Evolutionary conservation across 2,329 filamentous ascomycete genomes (phyloP), one percentile per base, ranked within the genome.

Genomic region (Phaeosphaeriaceae sp.): DNA sequence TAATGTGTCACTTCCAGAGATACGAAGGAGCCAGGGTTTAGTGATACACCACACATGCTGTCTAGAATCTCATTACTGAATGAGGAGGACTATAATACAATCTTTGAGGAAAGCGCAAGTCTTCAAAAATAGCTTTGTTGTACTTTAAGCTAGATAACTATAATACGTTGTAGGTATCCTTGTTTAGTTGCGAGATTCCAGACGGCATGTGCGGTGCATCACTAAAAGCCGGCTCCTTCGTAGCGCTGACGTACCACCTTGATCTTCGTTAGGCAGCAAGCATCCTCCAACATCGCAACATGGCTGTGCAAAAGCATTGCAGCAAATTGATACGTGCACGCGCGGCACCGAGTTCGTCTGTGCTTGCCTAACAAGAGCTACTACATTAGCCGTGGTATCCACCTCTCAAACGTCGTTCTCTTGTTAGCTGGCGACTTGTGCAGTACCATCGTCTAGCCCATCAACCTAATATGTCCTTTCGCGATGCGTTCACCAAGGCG

Each of bases 391-490:
- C 22, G 21, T 47, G 21, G 15, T 17, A 22, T 47, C 45, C 22
- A 25, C 45, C 11, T n/a, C 9, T 13, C 45, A 20, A 1, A 3
- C 17, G 13, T 47, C 21, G 10, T 17, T n/a, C 17, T 15, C 48
- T n/a, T 48, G 50, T 33, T 56, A 53, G 31, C 58, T 55, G 56
- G 46, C 57, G 40, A 45, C 31, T 17, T 24, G 11, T 25, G 27
- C n/a, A 24, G 19, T n/a, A 36, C 31, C 33, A 36, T 22, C 1
- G 21, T 25, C 41, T n/a, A 53, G 45, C 27, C 33, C 4, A n/a
- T 21, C 21, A 7, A 44, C 33, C 51, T 22, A 41, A 58, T 36
- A 73, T 72, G 70, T 48, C 62, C 17, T 7, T 62, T 40, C 22
- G 17, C 6, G 42, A 56, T 51, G 46, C 33, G n/a, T 31, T 60